Evolutionary conservation across 768 basidiomycete genomes (phyloP).

Genomic region (Kwoniella dendrophila): DNA sequence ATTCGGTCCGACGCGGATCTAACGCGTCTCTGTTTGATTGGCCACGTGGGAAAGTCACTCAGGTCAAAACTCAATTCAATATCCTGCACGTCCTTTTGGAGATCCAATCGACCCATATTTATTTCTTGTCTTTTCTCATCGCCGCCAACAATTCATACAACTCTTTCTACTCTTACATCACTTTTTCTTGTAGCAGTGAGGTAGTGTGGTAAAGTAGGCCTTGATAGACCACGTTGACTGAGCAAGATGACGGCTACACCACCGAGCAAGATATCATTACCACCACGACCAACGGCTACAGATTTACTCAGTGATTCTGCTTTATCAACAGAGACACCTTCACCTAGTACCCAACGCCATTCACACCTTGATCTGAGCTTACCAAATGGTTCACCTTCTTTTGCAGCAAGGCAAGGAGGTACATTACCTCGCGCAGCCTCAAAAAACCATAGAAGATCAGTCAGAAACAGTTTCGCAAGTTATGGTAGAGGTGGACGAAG

Average conservation of each 20-base stretch:
- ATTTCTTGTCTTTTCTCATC: no score
- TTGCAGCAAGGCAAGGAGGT: conserved; percentile 5
- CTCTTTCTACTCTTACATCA: no score
- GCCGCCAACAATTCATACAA: no score
- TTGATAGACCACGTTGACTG: not conserved
- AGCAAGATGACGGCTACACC: conserved; percentile 37
- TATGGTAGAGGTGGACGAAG: conserved; percentile 24
- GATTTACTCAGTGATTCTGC: conserved; percentile 26
- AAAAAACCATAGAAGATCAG: conserved; percentile 14
- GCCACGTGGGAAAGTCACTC: conserved; percentile 1
- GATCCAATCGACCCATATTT: no score
- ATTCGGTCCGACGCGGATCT: conserved; percentile 4
- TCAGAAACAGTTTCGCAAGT: conserved; percentile 32
- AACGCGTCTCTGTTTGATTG: not conserved
- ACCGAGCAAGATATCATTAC: conserved; percentile 34
- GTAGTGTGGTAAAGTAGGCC: no score
- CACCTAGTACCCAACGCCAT: conserved; percentile 18
- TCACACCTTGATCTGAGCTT: conserved; percentile 17
- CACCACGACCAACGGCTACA: conserved; percentile 31
- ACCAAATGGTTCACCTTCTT: conserved; percentile 17
- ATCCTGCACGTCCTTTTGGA: no score
- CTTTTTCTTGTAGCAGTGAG: no score
- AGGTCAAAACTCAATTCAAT: not conserved
- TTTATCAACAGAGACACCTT: conserved; percentile 24
- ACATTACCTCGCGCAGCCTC: conserved; percentile 9